A percentile compares a stretch with the other conserved stretches of the same genome.
These are phyloP conservation scores for Theileria annulata DNA, from an alignment of 169 alveolate genomes.

Conservation along the genomic window DNA sequence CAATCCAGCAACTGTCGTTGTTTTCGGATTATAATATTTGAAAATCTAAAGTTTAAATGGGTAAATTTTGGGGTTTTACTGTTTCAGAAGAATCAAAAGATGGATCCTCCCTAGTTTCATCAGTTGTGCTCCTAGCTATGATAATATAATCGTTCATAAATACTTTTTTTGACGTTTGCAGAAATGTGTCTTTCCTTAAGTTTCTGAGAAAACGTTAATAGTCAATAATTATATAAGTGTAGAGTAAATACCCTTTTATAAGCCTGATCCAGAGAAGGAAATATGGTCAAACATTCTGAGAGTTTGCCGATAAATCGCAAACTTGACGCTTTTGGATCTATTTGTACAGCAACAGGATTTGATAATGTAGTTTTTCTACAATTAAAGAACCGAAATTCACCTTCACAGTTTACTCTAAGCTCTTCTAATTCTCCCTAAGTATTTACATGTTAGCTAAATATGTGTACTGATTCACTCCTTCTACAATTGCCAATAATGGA, in stretches of 20 bases:
- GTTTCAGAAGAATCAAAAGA: slow-evolving; percentile 46
- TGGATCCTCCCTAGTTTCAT: slow-evolving; percentile 48
- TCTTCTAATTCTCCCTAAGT: slow-evolving; percentile 55
- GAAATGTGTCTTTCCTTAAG: slow-evolving; percentile 58
- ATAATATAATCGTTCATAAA: not conserved
- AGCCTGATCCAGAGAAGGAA: slow-evolving; percentile 44
- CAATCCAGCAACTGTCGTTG: slow-evolving; percentile 22
- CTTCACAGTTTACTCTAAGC: slow-evolving; percentile 38
- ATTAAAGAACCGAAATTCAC: slow-evolving; percentile 25
- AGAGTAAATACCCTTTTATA: slow-evolving; percentile 43
- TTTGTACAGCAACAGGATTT: slow-evolving; percentile 61
- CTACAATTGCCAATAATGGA: slow-evolving; percentile 42
- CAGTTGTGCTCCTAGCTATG: slow-evolving; percentile 57
- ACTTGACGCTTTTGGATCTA: slow-evolving; percentile 9
- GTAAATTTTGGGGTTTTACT: slow-evolving; percentile 8
- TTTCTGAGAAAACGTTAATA: slow-evolving; percentile 23
- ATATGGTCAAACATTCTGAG: slow-evolving; percentile 46
- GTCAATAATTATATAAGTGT: not conserved
- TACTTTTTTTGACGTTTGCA: slow-evolving; percentile 57
- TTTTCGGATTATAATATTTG: slow-evolving; percentile 62
- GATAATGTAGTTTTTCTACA: slow-evolving; percentile 37
- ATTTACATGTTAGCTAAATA: not conserved
- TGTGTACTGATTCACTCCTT: slow-evolving; percentile 43
- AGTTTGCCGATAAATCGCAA: slow-evolving; percentile 53
- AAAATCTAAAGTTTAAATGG: slow-evolving; percentile 33